Evolutionary conservation across 306 rosid species (phyloP), one percentile per base, ranked within the genome.

Genomic region (Astragalus membranaceus): DNA sequence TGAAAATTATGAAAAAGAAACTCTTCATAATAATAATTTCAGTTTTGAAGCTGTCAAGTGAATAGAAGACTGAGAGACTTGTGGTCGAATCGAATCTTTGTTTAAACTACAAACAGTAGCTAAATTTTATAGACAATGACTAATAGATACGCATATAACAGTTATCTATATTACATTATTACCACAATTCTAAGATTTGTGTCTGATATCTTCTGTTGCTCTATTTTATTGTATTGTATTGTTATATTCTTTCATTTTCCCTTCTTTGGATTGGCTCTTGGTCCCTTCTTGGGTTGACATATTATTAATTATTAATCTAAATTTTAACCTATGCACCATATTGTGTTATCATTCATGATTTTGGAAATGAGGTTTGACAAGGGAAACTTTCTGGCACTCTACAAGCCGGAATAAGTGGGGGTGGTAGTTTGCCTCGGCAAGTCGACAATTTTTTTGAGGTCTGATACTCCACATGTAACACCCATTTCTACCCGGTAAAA

Each of bases 371-470:
- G 42, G n/a, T 42, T 61, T 79, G 70, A 82, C 50, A 17, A 48
- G 73, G 48, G 51, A 81, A 80, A 36, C 43, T 47, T 76, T 77
- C 16, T 87, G 76, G 66, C 69, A 48, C 42, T 70, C 32, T 86
- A 87, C 85, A 92, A 96, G 98, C 98, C 68, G 98, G 98, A 76
- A 9, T 92, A 76, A 89, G 96, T 60, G 98, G 98, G 62, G 98
- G 98, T 8, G 95, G 95, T 42, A 88, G 92, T 79, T 85, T 92
- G 55, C 88, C 96, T 12, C 17, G 59, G 64, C 86, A 92, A 47
- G 79, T 92, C 0, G 98, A 92, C 61, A 87, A 70, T 1, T 92
- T 89, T 85, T 92, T 89, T 61, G 98, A 92, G 98, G 98, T 92
- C 53, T 77, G 85, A 14, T 64, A 13, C 71, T 75, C 37, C 33